Base-by-base conservation (phyloP, 768 basidiomycete genomes). In the Russula brevipes region DNA sequence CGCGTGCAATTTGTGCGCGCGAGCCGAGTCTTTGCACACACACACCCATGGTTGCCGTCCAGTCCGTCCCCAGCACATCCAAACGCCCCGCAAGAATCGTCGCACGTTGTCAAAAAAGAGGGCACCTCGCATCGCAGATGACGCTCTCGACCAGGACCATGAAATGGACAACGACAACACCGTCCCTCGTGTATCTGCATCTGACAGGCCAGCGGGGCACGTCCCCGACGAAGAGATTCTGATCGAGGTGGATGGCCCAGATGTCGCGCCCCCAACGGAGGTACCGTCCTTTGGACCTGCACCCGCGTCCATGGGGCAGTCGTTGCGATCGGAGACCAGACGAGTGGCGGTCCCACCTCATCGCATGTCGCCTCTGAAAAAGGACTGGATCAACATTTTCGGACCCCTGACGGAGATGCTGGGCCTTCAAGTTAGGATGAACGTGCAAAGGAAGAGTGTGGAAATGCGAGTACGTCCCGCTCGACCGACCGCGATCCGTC, bases 361-460 rank as follows among this genome's bases (percentile, higher is more conserved):
- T 74, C 85, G 97, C 56, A 95, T 98, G 92, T 94, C 94, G 10
- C 97, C 97, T 3, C 75, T 98, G 58, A 96, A 97, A 77, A 92
- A 89, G 72, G 94, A 97, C 67, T 98, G 95, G 95, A 80, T 96
- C 54, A 91, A 89, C 72, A 86, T 98, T 61, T 98, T 98, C 72
- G 90, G 93, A 0, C 97, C 97, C 0, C 78, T 99, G 70, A 95
- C 96, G 4, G 96, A 99, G 78, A 88, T 97, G 67, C 78, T 96
- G 71, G 93, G 90, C 0, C 76, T 99, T 64, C 96, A 98, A 79
- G 94, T 99, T 36, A 83, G 97, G 70, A 98, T 99, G 96, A 99
- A 99, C 72, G 85, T 92, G 10, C 87, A 86, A 72, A 80, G 92
- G 70, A 83, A 86, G 79, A 85, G 85, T 72, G 92, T 99, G 5